Percentiles rank a stretch among this genome's conserved stretches.
phyloP scores from a whole-genome alignment of 208 protist species.

The Trypanosoma brucei region DNA sequence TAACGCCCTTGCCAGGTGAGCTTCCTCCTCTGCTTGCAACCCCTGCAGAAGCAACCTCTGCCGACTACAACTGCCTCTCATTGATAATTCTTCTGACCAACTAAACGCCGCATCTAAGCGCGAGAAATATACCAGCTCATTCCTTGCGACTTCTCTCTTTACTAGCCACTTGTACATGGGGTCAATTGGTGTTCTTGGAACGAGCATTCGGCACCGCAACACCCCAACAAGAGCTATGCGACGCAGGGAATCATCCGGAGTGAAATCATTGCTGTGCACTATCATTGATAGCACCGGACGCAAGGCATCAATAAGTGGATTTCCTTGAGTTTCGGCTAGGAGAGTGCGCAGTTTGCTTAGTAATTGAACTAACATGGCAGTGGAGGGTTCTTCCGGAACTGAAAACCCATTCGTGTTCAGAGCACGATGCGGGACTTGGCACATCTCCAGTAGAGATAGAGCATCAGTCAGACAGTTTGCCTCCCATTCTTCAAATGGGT shows the following conservation, averaged over 20 bases:
- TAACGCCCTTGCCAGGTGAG: conserved; percentile 23
- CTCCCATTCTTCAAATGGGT: conserved; percentile 61
- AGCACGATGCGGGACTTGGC: conserved; percentile 2
- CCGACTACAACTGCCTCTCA: conserved; percentile 22
- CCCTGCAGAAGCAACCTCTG: neutral
- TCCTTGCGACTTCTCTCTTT: conserved; percentile 33
- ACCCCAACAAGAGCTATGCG: conserved; percentile 52
- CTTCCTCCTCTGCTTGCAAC: conserved; percentile 44
- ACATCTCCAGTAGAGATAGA: conserved; percentile 33
- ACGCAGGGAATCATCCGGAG: conserved; percentile 25
- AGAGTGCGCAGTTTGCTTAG: conserved; percentile 15
- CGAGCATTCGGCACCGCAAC: conserved; percentile 76
- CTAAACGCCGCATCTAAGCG: conserved; percentile 55
- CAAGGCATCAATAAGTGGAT: conserved; percentile 18
- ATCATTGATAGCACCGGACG: conserved; percentile 18
- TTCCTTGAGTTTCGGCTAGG: neutral
- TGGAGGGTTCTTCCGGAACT: neutral
- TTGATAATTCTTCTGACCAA: conserved; percentile 48
- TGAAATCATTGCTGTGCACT: conserved; percentile 8
- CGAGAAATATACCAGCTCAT: conserved; percentile 40
- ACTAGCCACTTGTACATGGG: conserved; percentile 65
- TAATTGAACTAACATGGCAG: neutral
- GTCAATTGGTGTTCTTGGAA: conserved; percentile 76
- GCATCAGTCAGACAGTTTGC: conserved; percentile 50
- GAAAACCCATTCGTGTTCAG: neutral